Evolutionary conservation across 441 rosid genomes (phyloP), one percentile per base, ranked within the genome.

Genomic region (Viola pubescens): DNA sequence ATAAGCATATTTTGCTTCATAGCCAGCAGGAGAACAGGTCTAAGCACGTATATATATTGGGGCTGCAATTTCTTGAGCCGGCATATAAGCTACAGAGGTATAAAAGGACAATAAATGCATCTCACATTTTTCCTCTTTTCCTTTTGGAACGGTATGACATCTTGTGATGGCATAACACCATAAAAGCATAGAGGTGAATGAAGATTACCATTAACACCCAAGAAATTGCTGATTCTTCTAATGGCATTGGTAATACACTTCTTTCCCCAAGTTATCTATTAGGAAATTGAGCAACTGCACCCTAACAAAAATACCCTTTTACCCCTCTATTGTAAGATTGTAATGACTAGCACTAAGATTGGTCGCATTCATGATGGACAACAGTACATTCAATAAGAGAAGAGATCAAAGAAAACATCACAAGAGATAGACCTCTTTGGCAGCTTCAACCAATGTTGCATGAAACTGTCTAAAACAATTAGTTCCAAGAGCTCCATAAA

Each of bases 401-500:
- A 26, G 34, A 26, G 34, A 26, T 26, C 34, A 26, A 26, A 26
- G 53, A 43, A 58, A 34, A 56, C 3, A 64, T 46, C 55, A 66
- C 16, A 9, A 37, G 42, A 7, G 58, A 56, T 26, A 12, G 45
- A 91, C 98, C 97, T 85, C 85, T 58, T 74, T 83, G 68, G 96
- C 86, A 61, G 97, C 92, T 73, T 80, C 76, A 71, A 71, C 77
- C 55, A 94, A 83, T 70, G 67, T 67, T 51, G 60, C 70, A 78
- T 94, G 98, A 75, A 94, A 84, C 52, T 82, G 81, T 78, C 76
- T 75, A 71, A 91, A 91, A 78, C 99, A 91, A 69, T 69, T 81
- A 64, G 95, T 87, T 64, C 94, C 98, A 74, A 91, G 85, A 68
- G 99, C 98, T 52, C 98, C 98, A 73, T 91, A 94, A 7, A 91